Percentiles rank a stretch among this genome's conserved stretches.
phyloP scores from a whole-genome alignment of 2,329 filamentous ascomycete species.

The Penicillium sp. region DNA sequence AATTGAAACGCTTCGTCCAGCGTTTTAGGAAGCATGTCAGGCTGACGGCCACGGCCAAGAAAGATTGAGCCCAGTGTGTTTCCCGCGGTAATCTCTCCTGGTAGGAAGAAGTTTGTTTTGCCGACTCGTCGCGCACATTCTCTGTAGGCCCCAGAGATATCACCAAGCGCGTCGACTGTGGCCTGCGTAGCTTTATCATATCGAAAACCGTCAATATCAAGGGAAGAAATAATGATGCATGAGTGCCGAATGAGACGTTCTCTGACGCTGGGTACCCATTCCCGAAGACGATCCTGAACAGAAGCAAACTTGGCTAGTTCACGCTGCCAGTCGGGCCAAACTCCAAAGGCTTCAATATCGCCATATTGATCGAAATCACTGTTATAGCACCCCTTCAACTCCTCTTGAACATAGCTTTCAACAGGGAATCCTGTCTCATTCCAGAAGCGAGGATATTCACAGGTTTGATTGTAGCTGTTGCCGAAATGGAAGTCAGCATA shows the following conservation, averaged over 20 bases:
- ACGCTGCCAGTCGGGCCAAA: constrained; percentile 64
- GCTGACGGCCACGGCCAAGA: constrained; percentile 62
- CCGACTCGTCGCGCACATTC: constrained; percentile 58
- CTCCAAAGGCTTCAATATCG: constrained; percentile 64
- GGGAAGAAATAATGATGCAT: constrained; percentile 61
- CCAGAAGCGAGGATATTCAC: constrained; percentile 64
- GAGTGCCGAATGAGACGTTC: constrained; percentile 62
- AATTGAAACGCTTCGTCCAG: constrained; percentile 52
- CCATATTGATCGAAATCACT: constrained; percentile 68
- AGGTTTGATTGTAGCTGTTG: constrained; percentile 57
- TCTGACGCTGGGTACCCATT: constrained; percentile 62
- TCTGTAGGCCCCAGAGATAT: constrained; percentile 59
- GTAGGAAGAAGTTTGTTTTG: constrained; percentile 65
- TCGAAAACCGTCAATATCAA: constrained; percentile 68
- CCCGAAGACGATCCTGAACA: constrained; percentile 66
- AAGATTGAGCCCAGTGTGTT: constrained; percentile 63
- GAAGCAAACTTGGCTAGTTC: constrained; percentile 67
- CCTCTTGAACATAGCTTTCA: constrained; percentile 47
- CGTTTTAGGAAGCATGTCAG: constrained; percentile 53
- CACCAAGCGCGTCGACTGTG: constrained; percentile 62
- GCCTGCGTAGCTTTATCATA: constrained; percentile 68
- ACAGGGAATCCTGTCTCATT: constrained; percentile 58
- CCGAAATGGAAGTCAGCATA: constrained; percentile 62
- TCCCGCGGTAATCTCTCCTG: constrained; percentile 65
- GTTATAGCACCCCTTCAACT: constrained; percentile 59